Percentiles rank a stretch among this genome's conserved stretches.
phyloP scores from a whole-genome alignment of 129 eudicot genomes.

The Calendula officinalis region DNA sequence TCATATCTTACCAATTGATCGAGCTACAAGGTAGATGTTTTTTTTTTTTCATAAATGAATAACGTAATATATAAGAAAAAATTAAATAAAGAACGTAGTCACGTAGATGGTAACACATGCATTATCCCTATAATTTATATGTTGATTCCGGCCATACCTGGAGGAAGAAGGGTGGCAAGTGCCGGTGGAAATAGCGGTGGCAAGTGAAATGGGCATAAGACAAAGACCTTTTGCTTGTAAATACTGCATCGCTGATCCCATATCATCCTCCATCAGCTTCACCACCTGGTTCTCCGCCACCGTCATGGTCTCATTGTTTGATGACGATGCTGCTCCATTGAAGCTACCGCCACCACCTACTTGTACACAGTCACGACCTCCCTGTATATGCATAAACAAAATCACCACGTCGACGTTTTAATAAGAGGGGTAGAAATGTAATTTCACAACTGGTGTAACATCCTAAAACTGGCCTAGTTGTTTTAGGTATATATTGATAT shows the following conservation, averaged over 20 bases:
- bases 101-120: no score
- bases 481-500: no score
- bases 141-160: not conserved
- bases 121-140: not conserved
- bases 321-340: conserved; percentile 39
- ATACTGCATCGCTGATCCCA: conserved; percentile 98
- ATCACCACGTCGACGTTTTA: not conserved
- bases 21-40: no score
- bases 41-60: no score
- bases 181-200: conserved; percentile 90
- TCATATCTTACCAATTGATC: no score
- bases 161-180: conserved; percentile 53
- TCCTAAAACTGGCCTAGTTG: no score
- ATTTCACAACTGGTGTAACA: no score
- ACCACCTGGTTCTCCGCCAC: conserved; percentile 81
- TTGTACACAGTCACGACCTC: conserved; percentile 38
- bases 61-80: no score
- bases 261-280: conserved; percentile 87
- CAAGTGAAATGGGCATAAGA: conserved; percentile 93
- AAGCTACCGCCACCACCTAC: conserved; percentile 27
- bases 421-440: conserved; percentile 18
- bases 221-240: conserved; percentile 91
- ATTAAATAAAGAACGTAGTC: no score
- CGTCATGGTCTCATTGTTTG: conserved; percentile 59
- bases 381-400: conserved; percentile 18